A percentile compares a stretch with the other conserved stretches of the same genome.
These are phyloP conservation scores for Medicago ruthenica DNA, from an alignment of 306 rosid genomes.

Conservation along the genomic window DNA sequence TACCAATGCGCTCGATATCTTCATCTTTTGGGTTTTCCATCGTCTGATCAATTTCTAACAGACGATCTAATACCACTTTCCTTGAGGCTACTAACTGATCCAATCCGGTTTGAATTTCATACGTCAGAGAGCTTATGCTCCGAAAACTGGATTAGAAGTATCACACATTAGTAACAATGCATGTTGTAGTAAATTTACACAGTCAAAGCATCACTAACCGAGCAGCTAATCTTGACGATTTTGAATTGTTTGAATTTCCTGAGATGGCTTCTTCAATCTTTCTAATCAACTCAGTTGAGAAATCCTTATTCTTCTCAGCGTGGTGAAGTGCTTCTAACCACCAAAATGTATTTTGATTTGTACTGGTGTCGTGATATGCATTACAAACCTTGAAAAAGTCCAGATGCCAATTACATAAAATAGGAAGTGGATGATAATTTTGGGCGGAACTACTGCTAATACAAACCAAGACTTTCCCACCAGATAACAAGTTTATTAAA, in stretches of 20 bases:
- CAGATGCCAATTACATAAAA: conserved; percentile 27
- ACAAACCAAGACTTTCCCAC: background rate
- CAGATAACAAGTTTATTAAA: background rate
- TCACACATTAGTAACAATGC: conserved; percentile 35
- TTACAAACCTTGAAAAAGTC: conserved; percentile 63
- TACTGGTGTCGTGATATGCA: conserved; percentile 48
- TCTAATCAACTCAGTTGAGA: conserved; percentile 68
- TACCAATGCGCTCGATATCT: conserved; percentile 82
- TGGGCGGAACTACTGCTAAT: background rate
- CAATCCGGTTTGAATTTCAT: conserved; percentile 88
- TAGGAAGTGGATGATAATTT: background rate
- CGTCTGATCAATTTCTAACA: conserved; percentile 76
- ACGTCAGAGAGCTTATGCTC: conserved; percentile 70
- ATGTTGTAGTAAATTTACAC: conserved; percentile 25
- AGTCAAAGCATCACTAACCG: conserved; percentile 61
- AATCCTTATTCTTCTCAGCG: conserved; percentile 81
- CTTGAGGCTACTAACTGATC: conserved; percentile 86
- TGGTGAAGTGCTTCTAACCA: conserved; percentile 89
- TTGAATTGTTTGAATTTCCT: conserved; percentile 68
- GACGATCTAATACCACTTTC: conserved; percentile 74
- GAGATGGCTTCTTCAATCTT: conserved; percentile 89
- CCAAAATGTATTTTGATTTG: conserved; percentile 63
- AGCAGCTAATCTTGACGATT: conserved; percentile 62
- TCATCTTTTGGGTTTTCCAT: conserved; percentile 87
- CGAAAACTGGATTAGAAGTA: conserved; percentile 69